Percentiles rank a stretch among this genome's conserved stretches.
These are phyloP conservation scores for Tuber calosporum DNA, from an alignment of 495 filamentous ascomycete species.

Conservation along the genomic window DNA sequence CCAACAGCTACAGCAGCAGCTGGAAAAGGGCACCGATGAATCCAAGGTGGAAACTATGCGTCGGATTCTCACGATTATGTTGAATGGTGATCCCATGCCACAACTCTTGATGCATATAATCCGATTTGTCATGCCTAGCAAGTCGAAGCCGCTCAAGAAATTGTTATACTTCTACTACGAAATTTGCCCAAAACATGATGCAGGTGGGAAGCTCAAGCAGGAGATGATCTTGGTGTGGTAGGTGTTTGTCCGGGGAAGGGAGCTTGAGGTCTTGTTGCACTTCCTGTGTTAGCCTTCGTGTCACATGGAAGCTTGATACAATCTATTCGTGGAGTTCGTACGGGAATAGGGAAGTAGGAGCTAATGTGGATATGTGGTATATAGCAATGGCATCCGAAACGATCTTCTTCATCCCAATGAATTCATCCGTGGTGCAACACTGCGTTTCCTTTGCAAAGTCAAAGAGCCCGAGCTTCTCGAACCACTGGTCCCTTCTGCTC, in stretches of 20 bases:
- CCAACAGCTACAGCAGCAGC: constrained; percentile 83
- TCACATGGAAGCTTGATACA: constrained; percentile 3
- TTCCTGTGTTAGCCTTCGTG: neutral
- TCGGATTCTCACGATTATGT: constrained; percentile 90
- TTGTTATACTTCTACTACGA: constrained; percentile 98
- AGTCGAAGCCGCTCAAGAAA: constrained; percentile 94
- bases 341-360: neutral
- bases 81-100: constrained; percentile 95
- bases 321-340: neutral
- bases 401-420: constrained; percentile 97
- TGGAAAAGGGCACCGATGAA: constrained; percentile 97
- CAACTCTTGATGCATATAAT: constrained; percentile 98
- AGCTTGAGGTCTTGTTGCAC: neutral
- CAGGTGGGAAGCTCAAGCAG: constrained; percentile 88
- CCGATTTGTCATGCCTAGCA: constrained; percentile 97
- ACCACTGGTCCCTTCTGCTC: constrained; percentile 82
- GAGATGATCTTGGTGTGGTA: constrained; percentile 99
- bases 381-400: constrained; percentile 92
- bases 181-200: constrained; percentile 92
- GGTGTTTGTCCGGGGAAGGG: constrained; percentile 37
- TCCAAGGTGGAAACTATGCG: constrained; percentile 98
- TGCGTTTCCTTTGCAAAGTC: constrained; percentile 94
- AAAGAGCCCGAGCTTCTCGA: constrained; percentile 94
- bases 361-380: constrained; percentile 9
- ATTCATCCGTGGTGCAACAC: constrained; percentile 92